phyloP scores from a whole-genome alignment of 495 filamentous ascomycete species.

The Hypoxylon rickii region DNA sequence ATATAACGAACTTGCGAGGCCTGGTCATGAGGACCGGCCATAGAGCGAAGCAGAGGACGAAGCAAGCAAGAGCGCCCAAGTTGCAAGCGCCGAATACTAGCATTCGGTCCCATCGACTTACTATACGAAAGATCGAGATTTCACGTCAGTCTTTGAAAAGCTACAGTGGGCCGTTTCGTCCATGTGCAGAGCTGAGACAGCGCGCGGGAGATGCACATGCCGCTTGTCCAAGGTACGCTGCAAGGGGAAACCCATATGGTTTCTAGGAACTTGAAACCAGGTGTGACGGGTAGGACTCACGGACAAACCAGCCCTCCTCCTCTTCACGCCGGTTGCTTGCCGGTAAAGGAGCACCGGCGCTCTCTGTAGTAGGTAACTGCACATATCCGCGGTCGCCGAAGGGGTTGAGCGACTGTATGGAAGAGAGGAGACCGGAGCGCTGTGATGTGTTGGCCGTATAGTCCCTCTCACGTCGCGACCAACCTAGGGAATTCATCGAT shows the following conservation, averaged over 20 bases:
- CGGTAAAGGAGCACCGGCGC: slow-evolving; percentile 82
- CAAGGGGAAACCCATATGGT: slow-evolving; percentile 33
- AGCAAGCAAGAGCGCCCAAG: slow-evolving; percentile 85
- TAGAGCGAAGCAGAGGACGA: slow-evolving; percentile 87
- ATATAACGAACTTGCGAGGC: slow-evolving; percentile 91
- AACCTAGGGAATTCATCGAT: slow-evolving; percentile 92
- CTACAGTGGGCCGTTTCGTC: slow-evolving; percentile 30
- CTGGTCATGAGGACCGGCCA: slow-evolving; percentile 77
- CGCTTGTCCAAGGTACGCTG: slow-evolving; percentile 38
- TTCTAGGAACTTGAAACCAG: slow-evolving; percentile 9
- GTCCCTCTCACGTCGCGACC: slow-evolving; percentile 79
- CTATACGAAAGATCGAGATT: slow-evolving; percentile 53
- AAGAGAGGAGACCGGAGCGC: slow-evolving; percentile 74
- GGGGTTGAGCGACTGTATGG: slow-evolving; percentile 84
- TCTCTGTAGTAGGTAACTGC: slow-evolving; percentile 83
- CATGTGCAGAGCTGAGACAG: slow-evolving; percentile 47
- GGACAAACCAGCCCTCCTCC: slow-evolving; percentile 91
- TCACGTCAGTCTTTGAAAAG: slow-evolving; percentile 37
- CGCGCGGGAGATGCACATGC: slow-evolving; percentile 48
- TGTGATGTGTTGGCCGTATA: slow-evolving; percentile 73
- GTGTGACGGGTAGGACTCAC: slow-evolving; percentile 67
- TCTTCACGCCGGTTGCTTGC: slow-evolving; percentile 86
- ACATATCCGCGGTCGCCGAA: slow-evolving; percentile 90
- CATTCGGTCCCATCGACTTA: slow-evolving; percentile 96
- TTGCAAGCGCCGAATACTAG: slow-evolving; percentile 93